phyloP scores from a whole-genome alignment of 257 asterid genomes.

The Echium plantagineum region DNA sequence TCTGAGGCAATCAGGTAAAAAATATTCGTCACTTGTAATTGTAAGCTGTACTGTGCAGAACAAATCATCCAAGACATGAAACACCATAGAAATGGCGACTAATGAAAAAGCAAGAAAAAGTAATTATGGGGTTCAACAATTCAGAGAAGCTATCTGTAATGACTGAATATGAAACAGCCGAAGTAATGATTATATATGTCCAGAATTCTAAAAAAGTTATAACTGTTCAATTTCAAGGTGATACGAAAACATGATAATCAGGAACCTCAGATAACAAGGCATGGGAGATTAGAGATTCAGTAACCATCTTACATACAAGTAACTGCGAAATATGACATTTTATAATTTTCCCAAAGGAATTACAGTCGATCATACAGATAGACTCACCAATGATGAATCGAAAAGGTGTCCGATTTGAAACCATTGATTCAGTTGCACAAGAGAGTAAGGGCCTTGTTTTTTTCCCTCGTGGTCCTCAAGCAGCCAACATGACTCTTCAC shows the following conservation, averaged over 20 bases:
- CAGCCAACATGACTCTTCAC: slow-evolving; percentile 76
- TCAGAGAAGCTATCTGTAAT: neutral
- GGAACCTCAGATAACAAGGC: neutral
- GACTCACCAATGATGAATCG: slow-evolving; percentile 48
- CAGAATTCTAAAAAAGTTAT: neutral
- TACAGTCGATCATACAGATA: too few relatives aligned
- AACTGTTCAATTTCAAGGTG: too few relatives aligned
- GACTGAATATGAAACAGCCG: neutral
- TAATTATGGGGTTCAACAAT: neutral
- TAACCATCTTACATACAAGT: neutral
- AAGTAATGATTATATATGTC: neutral
- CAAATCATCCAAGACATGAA: neutral
- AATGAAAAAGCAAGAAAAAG: neutral
- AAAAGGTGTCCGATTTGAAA: slow-evolving; percentile 52
- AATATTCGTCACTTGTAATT: neutral
- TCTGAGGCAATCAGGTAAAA: neutral
- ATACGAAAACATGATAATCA: too few relatives aligned
- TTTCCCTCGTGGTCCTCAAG: slow-evolving; percentile 63
- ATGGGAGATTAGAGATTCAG: neutral
- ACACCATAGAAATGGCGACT: neutral
- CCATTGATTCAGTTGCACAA: slow-evolving; percentile 69
- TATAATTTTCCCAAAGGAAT: neutral
- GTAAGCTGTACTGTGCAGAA: neutral
- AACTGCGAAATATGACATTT: neutral
- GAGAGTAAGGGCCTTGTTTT: slow-evolving; percentile 77